A percentile compares a stretch with the other conserved stretches of the same genome.
Evolutionary conservation across 345 rosid genomes (phyloP).

Genomic region (Populus tremula): DNA sequence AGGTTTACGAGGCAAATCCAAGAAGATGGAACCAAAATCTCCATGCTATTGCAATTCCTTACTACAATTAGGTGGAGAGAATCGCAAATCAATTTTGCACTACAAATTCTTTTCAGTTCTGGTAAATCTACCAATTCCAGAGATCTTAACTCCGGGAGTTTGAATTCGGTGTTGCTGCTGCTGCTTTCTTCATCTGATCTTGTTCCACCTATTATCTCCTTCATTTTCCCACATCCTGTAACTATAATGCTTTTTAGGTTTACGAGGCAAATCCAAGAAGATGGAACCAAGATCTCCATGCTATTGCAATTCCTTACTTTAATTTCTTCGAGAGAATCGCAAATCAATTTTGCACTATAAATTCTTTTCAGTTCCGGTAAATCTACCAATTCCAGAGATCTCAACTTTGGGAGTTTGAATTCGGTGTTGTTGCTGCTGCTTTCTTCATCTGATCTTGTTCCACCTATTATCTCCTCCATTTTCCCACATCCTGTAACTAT

Average conservation of each 20-base stretch:
- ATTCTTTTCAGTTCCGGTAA: background rate
- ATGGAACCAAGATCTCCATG: background rate
- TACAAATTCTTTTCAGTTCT: constrained; percentile 10
- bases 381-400: fast-evolving
- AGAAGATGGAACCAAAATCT: too few relatives aligned
- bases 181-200: background rate
- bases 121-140: background rate
- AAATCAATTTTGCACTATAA: background rate
- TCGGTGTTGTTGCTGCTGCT: background rate
- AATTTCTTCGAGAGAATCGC: too few relatives aligned
- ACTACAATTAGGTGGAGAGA: too few relatives aligned
- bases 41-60: too few relatives aligned
- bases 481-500: background rate
- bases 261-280: too few relatives aligned
- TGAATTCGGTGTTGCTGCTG: background rate
- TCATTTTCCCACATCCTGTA: background rate
- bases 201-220: constrained; percentile 23
- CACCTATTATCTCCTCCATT: constrained; percentile 25
- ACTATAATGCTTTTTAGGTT: background rate
- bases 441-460: background rate
- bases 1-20: too few relatives aligned
- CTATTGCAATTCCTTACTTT: background rate
- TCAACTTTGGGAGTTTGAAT: constrained; percentile 7
- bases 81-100: too few relatives aligned
- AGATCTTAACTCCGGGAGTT: background rate